Conservation (phyloP, 306 rosid genomes). For the Lagenaria siceraria region DNA sequence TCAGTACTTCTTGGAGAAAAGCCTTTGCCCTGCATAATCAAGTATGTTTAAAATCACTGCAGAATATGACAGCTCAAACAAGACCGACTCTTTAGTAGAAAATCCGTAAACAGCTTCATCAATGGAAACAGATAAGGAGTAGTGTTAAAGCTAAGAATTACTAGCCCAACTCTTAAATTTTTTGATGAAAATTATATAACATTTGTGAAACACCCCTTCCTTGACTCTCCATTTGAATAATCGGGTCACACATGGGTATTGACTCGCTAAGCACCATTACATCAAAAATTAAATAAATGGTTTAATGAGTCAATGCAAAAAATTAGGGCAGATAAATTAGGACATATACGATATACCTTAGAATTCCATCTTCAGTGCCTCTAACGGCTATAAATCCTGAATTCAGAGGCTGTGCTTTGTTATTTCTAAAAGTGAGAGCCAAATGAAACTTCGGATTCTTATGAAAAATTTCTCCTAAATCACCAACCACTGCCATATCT, state of each 20-base stretch:
- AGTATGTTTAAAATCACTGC: background rate
- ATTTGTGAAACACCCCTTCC: background rate
- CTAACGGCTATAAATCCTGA: conserved; percentile 90
- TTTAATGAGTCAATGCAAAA: background rate
- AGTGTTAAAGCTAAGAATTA: background rate
- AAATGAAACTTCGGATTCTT: conserved; percentile 59
- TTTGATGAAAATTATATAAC: background rate
- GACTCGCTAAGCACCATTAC: background rate
- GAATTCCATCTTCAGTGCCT: conserved; percentile 71
- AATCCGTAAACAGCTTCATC: background rate
- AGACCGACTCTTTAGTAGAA: background rate
- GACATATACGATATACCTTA: conserved; percentile 50
- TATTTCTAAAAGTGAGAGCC: conserved; percentile 86
- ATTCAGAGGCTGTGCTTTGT: conserved; percentile 84
- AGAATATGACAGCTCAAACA: background rate
- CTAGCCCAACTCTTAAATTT: background rate
- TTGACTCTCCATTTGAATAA: background rate
- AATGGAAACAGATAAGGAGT: background rate
- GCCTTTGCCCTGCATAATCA: conserved; percentile 51
- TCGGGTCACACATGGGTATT: background rate
- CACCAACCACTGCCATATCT: conserved; percentile 71
- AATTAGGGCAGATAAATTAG: background rate
- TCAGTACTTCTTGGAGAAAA: conserved; percentile 61
- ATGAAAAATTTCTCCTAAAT: conserved; percentile 53
- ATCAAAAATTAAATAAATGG: background rate